phyloP scores from a whole-genome alignment of 345 rosid genomes.

The Bruguiera gymnorhiza region DNA sequence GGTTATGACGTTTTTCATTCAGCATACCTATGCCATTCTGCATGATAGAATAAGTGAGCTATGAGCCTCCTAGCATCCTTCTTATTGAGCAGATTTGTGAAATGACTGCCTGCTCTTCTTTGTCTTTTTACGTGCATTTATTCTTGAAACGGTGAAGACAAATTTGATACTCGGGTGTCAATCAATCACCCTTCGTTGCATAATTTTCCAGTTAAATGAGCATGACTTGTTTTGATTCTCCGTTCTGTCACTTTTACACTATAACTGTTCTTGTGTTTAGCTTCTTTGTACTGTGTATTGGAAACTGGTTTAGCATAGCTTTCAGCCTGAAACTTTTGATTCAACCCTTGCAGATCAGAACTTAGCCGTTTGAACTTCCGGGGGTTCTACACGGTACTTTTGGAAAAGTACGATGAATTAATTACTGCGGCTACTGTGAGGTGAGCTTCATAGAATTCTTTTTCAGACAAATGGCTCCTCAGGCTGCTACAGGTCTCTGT shows the following conservation, averaged over 20 bases:
- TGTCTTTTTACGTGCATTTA: not conserved
- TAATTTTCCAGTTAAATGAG: not conserved
- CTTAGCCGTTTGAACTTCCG: constrained; percentile 62
- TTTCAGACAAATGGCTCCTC: not conserved
- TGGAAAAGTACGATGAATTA: constrained; percentile 70
- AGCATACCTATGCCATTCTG: too few relatives aligned
- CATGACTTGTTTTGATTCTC: too few relatives aligned
- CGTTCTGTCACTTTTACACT: too few relatives aligned
- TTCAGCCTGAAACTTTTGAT: constrained; percentile 8
- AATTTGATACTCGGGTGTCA: too few relatives aligned
- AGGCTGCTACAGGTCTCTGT: too few relatives aligned
- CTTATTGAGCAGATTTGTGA: not conserved
- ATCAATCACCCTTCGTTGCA: too few relatives aligned
- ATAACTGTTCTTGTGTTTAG: not conserved
- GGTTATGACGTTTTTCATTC: too few relatives aligned
- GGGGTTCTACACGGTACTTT: constrained; percentile 71
- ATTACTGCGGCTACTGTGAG: constrained; percentile 63
- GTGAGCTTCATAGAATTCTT: constrained; percentile 29
- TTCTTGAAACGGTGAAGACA: too few relatives aligned
- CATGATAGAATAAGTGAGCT: too few relatives aligned
- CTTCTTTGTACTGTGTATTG: not conserved
- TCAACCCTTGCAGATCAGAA: constrained; percentile 46
- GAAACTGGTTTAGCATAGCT: not conserved
- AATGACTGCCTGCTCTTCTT: not conserved
- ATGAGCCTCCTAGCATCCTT: too few relatives aligned